Evolutionary conservation across 805 yeast species (phyloP).

Genomic region (Lachancea sp.): DNA sequence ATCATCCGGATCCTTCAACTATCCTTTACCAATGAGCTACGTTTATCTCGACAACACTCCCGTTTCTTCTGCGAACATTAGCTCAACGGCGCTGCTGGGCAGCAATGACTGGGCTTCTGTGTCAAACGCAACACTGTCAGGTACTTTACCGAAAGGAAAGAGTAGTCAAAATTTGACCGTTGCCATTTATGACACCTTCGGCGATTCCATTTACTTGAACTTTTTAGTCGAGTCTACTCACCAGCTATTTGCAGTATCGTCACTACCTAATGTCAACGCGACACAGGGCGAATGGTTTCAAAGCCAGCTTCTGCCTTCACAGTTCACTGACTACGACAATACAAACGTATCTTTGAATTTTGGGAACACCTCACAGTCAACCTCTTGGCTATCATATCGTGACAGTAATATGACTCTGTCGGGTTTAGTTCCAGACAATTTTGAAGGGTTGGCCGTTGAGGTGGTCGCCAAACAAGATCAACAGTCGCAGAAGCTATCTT

Average conservation of each 20-base stretch:
- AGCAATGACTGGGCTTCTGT: slow-evolving; percentile 60
- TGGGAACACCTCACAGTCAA: slow-evolving; percentile 29
- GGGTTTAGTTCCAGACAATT: slow-evolving; percentile 58
- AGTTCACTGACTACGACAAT: slow-evolving; percentile 47
- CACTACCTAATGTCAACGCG: slow-evolving; percentile 57
- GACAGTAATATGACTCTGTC: slow-evolving; percentile 53
- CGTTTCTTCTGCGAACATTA: slow-evolving; percentile 47
- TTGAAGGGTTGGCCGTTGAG: slow-evolving; percentile 36
- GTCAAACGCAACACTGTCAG: slow-evolving; percentile 41
- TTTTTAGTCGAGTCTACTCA: slow-evolving; percentile 48
- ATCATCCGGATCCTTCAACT: slow-evolving; percentile 45
- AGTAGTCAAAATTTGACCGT: slow-evolving; percentile 42
- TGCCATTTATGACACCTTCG: slow-evolving; percentile 51
- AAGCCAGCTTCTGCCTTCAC: slow-evolving; percentile 47
- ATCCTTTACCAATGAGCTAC: slow-evolving; percentile 54
- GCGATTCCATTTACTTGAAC: slow-evolving; percentile 52
- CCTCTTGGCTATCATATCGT: slow-evolving; percentile 64
- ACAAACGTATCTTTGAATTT: slow-evolving; percentile 45
- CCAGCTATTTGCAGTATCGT: slow-evolving; percentile 49
- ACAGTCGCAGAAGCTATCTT: slow-evolving; percentile 35
- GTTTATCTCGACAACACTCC: slow-evolving; percentile 57
- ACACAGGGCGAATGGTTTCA: slow-evolving; percentile 56
- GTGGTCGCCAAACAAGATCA: slow-evolving; percentile 38
- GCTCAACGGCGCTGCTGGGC: slow-evolving; percentile 40
- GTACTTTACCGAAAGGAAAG: slow-evolving; percentile 48